These are phyloP conservation scores for Nemania sp. DNA, from an alignment of 2,329 filamentous ascomycete genomes.

Conservation along the genomic window DNA sequence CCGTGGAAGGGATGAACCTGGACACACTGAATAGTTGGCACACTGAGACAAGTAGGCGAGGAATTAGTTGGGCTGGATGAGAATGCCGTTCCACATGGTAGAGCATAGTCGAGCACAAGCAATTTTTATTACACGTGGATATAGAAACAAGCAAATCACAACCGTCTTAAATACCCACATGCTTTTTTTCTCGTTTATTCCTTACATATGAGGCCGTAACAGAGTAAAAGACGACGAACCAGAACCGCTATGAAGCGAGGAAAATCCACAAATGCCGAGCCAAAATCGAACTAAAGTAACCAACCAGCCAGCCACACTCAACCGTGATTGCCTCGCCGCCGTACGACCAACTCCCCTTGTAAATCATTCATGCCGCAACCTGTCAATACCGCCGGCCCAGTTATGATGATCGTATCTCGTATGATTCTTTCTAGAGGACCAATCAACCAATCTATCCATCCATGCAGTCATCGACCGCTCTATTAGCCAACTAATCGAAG, in stretches of 20 bases:
- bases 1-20: background rate
- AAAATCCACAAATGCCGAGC: background rate
- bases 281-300: too few relatives aligned
- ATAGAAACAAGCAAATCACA: background rate
- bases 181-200: background rate
- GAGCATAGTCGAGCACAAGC: background rate
- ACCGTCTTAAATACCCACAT: background rate
- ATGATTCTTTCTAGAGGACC: background rate
- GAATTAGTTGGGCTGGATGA: background rate
- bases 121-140: background rate
- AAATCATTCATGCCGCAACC: slow-evolving; percentile 4
- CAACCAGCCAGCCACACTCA: background rate
- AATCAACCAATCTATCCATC: slow-evolving; percentile 2
- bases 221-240: background rate
- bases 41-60: background rate
- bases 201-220: background rate
- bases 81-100: slow-evolving; percentile 6
- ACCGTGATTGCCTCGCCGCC: slow-evolving; percentile 7
- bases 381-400: background rate
- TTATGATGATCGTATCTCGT: slow-evolving; percentile 13
- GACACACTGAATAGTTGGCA: background rate
- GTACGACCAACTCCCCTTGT: slow-evolving; percentile 1
- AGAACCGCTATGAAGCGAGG: background rate
- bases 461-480: background rate
- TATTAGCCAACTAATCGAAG: slow-evolving; percentile 5